Percentiles rank a stretch among this genome's conserved stretches.
Evolutionary conservation across 2,329 filamentous ascomycete species (phyloP).

Genomic region (Nothopassalora personata): DNA sequence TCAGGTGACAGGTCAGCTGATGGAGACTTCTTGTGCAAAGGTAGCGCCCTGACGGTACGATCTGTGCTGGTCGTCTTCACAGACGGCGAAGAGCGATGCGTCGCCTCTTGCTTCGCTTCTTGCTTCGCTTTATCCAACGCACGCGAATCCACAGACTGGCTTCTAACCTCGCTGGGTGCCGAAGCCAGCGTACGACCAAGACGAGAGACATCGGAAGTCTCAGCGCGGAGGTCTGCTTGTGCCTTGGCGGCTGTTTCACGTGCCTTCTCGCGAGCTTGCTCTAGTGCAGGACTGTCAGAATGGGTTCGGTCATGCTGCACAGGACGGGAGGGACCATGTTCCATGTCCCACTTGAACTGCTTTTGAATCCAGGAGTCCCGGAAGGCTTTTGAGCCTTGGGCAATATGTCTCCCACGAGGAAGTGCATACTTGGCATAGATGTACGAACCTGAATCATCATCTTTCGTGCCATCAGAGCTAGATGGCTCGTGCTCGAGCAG

Average conservation of each 20-base stretch:
- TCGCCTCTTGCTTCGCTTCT: conserved; percentile 4
- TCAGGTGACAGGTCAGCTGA: conserved; percentile 68
- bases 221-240: background rate
- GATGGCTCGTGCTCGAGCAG: background rate
- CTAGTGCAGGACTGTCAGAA: conserved; percentile 11
- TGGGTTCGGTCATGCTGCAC: conserved; percentile 16
- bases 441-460: conserved; percentile 56
- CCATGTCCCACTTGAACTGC: conserved; percentile 58
- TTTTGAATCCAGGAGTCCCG: conserved; percentile 44
- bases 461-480: conserved; percentile 6
- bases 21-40: conserved; percentile 50
- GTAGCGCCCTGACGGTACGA: conserved; percentile 39
- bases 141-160: conserved; percentile 30
- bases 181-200: conserved; percentile 13
- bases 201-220: conserved; percentile 12
- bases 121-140: conserved; percentile 3
- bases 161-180: conserved; percentile 20
- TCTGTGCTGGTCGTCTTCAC: conserved; percentile 36
- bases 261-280: background rate
- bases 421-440: conserved; percentile 80
- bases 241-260: background rate
- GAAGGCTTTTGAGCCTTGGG: conserved; percentile 60
- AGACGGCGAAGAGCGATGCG: conserved; percentile 32
- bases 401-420: conserved; percentile 73
- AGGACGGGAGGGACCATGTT: conserved; percentile 6